Evolutionary conservation across 2,329 filamentous ascomycete species (phyloP).

Genomic region (Penicillium sp.): DNA sequence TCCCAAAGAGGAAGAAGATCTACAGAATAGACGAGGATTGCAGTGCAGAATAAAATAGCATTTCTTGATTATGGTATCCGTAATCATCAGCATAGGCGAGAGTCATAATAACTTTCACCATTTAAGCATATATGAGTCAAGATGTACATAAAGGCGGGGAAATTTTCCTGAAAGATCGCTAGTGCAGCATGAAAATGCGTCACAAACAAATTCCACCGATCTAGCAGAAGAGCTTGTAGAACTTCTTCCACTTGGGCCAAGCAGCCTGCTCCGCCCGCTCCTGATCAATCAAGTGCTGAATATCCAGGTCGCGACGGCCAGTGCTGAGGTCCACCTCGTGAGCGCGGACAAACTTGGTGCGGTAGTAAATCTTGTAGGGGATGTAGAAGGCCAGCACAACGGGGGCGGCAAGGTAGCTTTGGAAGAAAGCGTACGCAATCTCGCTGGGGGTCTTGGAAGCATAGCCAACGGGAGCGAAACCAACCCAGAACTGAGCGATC

Average conservation of each 20-base stretch:
- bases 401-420: conserved; percentile 58
- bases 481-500: conserved; percentile 84
- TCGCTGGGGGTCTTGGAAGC: conserved; percentile 45
- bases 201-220: not conserved
- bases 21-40: not conserved
- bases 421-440: conserved; percentile 70
- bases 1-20: not conserved
- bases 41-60: not conserved
- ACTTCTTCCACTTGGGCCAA: conserved; percentile 77
- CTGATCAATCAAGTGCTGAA: conserved; percentile 75
- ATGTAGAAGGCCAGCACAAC: conserved; percentile 65
- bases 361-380: conserved; percentile 73
- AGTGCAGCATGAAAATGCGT: not conserved
- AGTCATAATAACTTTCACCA: conserved; percentile 11
- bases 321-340: conserved; percentile 85
- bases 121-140: not conserved
- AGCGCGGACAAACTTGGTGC: conserved; percentile 66
- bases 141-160: conserved; percentile 2
- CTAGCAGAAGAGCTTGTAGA: conserved; percentile 73
- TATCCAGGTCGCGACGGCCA: conserved; percentile 80
- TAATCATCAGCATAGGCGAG: conserved; percentile 9
- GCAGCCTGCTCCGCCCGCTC: conserved; percentile 71
- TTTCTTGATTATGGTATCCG: conserved; percentile 13
- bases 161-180: conserved; percentile 1
- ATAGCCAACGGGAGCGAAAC: conserved; percentile 72